Evolutionary conservation across 2,329 filamentous ascomycete species (phyloP), one percentile per base, ranked within the genome.

Genomic region (Cadophora gregata): DNA sequence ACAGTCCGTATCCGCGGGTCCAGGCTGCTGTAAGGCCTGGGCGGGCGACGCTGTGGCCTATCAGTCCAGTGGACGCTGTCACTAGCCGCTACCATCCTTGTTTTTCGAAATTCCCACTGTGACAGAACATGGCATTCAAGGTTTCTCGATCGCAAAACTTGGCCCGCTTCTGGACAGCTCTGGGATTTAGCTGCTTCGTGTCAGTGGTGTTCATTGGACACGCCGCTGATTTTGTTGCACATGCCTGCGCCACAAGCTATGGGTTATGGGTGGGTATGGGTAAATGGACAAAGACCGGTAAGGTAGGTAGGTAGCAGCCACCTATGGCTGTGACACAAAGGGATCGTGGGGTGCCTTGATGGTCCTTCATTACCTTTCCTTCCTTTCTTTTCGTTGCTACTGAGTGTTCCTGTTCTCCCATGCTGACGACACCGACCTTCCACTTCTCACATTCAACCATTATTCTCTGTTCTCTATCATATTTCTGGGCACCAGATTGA

Each of bases 241-340:
- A 36, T 42, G 31, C 55, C 55, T 58, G 55, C 33, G 55, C 55
- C 55, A 58, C 55, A 58, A 21, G 31, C 55, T 42, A 56, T 38
- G 55, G n/a, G n/a, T n/a, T n/a, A n/a, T n/a, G n/a, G n/a, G n/a
- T n/a, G n/a, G n/a, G n/a, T n/a, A n/a, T n/a, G n/a, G 55, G 21
- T 58, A 58, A 58, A 58, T 42, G 29, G 55, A 58, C 33, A 27
- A 58, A 58, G 33, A 9, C 33, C n/a, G 33, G 8, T 27, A n/a
- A n/a, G n/a, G n/a, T n/a, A n/a, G n/a, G n/a, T n/a, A n/a, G n/a
- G n/a, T n/a, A n/a, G n/a, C n/a, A 58, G 21, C 55, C 31, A 58
- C n/a, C 55, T 38, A 25, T 58, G 55, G 31, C 55, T 58, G 33
- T 36, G 55, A 58, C 33, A 42, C 55, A 16, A 58, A 21, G 31